Base-by-base conservation (phyloP, 352 stramenopile species). In the Phytopythium aichiense region DNA sequence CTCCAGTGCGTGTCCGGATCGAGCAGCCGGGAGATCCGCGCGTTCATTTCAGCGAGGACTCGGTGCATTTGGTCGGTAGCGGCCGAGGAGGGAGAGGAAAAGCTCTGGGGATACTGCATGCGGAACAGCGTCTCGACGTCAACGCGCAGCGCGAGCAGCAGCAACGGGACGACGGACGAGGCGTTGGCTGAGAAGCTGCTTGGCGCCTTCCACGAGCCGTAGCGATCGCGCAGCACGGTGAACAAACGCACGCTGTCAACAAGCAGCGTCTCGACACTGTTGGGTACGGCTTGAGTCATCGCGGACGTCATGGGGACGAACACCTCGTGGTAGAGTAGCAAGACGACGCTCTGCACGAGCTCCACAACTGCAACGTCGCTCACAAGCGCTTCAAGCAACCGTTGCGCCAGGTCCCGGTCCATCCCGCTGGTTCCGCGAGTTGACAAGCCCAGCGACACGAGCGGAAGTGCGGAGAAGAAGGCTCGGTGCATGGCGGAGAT, bases 51-150 rank as follows among this genome's bases (percentile, higher is more conserved):
- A 48, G 65, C 61, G 42, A 91, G 57, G 37, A 86, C 68, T 56
- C 64, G 74, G 43, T 68, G 61, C 81, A 86, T 73, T 20, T 76
- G 52, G 18, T 82, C 31, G 61, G 76, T 28, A 61, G 56, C 4
- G 31, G 58, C 20, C 8, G 16, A 22, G 0, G 71, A 69, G 13
- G 66, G 51, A 22, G 45, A 63, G 31, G 61, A 67, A 43, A 89
- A 89, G 55, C 71, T 90, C 18, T 77, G 56, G 0, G 84, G 79
- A 50, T 91, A 92, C 58, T 85, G 76, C 33, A 72, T 67, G 31
- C 79, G 79, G n/a, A 77, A 83, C 4, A 89, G 62, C 18, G 81
- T 88, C 48, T 89, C 79, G 11, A 89, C 52, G 15, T 76, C 68
- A 2, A 92, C 74, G 15, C 84, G 81, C 20, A 91, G 72, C 23